phyloP scores from a whole-genome alignment of 495 filamentous ascomycete species.

The Hapsidospora chrysogenum region DNA sequence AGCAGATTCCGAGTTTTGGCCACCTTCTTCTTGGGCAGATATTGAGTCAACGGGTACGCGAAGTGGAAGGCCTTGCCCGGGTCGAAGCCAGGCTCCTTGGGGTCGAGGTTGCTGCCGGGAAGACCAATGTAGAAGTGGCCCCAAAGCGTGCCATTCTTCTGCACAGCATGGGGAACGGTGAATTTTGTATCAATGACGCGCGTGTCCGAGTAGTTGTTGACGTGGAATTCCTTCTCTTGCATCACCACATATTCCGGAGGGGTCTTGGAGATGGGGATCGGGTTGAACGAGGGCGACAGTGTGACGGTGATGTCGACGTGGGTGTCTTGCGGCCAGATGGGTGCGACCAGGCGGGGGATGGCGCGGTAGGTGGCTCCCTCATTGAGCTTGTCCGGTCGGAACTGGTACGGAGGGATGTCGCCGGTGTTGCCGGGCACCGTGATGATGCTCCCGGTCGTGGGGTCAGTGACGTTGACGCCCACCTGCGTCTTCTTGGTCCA shows the following conservation, averaged over 20 bases:
- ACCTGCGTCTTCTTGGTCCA: constrained; percentile 26
- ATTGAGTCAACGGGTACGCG: constrained; percentile 68
- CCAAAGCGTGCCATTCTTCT: constrained; percentile 87
- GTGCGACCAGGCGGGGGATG: constrained; percentile 60
- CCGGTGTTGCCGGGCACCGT: constrained; percentile 24
- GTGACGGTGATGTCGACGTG: constrained; percentile 73
- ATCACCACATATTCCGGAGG: constrained; percentile 45
- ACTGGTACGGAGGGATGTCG: constrained; percentile 45
- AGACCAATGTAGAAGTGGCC: constrained; percentile 81
- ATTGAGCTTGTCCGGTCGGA: constrained; percentile 41
- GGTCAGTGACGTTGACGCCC: constrained; percentile 26
- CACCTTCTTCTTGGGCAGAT: constrained; percentile 81
- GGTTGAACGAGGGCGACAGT: constrained; percentile 54
- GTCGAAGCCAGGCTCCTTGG: constrained; percentile 52
- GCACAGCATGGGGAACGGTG: constrained; percentile 58
- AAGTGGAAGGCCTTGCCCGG: constrained; percentile 64
- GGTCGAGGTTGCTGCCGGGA: constrained; percentile 58
- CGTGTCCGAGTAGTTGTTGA: constrained; percentile 67
- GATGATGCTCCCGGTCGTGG: constrained; percentile 23
- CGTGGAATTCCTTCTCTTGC: constrained; percentile 62
- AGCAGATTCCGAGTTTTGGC: constrained; percentile 83
- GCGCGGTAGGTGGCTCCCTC: constrained; percentile 48
- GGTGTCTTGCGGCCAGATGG: constrained; percentile 74
- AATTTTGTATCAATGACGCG: constrained; percentile 66
- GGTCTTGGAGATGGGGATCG: constrained; percentile 45